Evolutionary conservation across 2,329 filamentous ascomycete species (phyloP), one percentile per base, ranked within the genome.

Genomic region (Shiraia sp.): DNA sequence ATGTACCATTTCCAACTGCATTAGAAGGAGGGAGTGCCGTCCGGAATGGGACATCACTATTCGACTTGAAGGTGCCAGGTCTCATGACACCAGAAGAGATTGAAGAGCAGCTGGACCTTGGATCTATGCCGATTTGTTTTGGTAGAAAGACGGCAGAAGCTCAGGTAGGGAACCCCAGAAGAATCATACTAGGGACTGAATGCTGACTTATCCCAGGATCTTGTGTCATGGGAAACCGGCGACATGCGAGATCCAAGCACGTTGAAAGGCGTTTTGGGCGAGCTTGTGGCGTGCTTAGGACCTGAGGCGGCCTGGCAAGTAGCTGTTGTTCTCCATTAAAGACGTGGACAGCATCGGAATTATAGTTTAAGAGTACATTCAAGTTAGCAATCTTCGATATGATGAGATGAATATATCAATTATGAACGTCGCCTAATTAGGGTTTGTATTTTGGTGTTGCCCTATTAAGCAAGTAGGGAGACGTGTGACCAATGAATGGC

Each of bases 261-360:
- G 1, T 65, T 87, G 24, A 87, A 85, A 59, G 78, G 80, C 0
- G 74, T 77, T 25, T 76, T 90, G 43, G 85, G 82, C 1, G 85
- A 90, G 49, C 63, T 90, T 36, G 79, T 83, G 3, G 84, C 86
- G 3, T 79, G 80, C 9, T 66, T 89, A 31, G 87, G 87, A 0
- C 73, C 78, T 1, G 80, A 85, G 30, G 62, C 85, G 34, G 73
- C 81, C 31, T 69, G 67, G 14, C 71, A 76, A 36, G 71, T 87
- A 13, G 79, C 83, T 29, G 66, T 90, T 10, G 79, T 86, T 55
- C 78, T 86, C 36, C 52, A 61, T 7, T 59, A 30, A 51, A 13
- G 5, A 4, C 5, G 34, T 9, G 8, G 30, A 16, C 9, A 17
- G 30, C 13, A 19, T 17, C 17, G 12, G 10, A 15, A 17, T 32